Evolutionary conservation across 768 basidiomycete genomes (phyloP).

Genomic region (Mycena metata): DNA sequence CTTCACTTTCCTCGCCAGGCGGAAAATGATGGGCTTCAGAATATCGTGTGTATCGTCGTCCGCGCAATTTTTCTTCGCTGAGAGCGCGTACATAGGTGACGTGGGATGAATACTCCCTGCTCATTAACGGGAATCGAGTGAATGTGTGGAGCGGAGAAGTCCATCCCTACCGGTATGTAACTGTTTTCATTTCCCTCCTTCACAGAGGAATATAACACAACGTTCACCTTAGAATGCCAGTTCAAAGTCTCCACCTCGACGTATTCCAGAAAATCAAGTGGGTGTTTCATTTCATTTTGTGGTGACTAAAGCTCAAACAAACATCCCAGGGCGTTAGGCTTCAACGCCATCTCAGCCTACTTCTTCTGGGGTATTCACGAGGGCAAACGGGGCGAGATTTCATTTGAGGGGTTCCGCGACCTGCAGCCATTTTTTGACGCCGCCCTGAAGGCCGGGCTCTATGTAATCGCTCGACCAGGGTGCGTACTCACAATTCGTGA

Average conservation of each 20-base stretch:
- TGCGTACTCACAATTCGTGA: conserved; percentile 36
- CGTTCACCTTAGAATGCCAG: conserved; percentile 50
- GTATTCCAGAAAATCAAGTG: conserved; percentile 61
- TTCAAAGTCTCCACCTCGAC: conserved; percentile 58
- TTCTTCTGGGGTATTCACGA: conserved; percentile 61
- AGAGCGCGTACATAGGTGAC: conserved; percentile 49
- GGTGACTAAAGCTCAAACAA: neutral
- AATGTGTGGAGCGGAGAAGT: conserved; percentile 60
- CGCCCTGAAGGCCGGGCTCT: conserved; percentile 68
- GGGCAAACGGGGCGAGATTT: conserved; percentile 63
- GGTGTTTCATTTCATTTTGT: neutral
- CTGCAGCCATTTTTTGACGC: conserved; percentile 68
- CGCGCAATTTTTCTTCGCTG: neutral
- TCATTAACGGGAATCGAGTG: conserved; percentile 57
- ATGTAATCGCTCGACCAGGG: conserved; percentile 68
- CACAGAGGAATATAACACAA: neutral
- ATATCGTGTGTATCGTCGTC: conserved; percentile 43
- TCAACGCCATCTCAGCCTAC: conserved; percentile 61
- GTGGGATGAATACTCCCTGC: conserved; percentile 60
- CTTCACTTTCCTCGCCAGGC: conserved; percentile 21
- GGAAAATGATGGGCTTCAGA: conserved; percentile 47
- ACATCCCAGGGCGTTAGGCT: conserved; percentile 52
- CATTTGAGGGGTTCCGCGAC: conserved; percentile 68
- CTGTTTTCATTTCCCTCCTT: neutral
- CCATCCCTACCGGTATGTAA: conserved; percentile 56